Conservation (phyloP, 2,329 filamentous ascomycete species). For the Aspergillus sp. region DNA sequence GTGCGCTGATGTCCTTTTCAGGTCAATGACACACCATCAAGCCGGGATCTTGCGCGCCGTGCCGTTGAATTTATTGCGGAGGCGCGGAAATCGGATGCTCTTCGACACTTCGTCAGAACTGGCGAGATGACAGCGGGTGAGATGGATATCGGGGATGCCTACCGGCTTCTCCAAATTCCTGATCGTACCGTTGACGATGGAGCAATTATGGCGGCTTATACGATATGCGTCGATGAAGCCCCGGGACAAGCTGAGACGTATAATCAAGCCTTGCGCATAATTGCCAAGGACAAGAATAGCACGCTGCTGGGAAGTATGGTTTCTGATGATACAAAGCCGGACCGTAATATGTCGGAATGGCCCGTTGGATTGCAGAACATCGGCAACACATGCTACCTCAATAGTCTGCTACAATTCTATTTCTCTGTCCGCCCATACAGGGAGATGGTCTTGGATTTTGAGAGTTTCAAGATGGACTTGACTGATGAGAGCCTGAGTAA, state of each 20-base stretch:
- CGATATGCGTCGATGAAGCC: constrained; percentile 49
- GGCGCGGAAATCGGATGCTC: constrained; percentile 56
- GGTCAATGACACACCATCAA: constrained; percentile 54
- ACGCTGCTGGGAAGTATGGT: constrained; percentile 37
- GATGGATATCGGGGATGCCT: constrained; percentile 60
- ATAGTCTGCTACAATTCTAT: constrained; percentile 93
- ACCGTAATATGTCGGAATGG: constrained; percentile 53
- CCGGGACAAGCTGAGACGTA: constrained; percentile 50
- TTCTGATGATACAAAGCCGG: constrained; percentile 31
- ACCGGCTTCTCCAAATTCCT: constrained; percentile 54
- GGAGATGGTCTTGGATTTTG: constrained; percentile 75
- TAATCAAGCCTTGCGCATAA: constrained; percentile 50
- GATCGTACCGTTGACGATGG: constrained; percentile 56
- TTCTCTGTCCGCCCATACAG: constrained; percentile 84
- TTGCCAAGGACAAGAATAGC: constrained; percentile 48
- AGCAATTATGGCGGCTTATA: constrained; percentile 52
- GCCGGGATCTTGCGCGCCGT: constrained; percentile 54
- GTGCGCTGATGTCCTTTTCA: constrained; percentile 28
- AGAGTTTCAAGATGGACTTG: constrained; percentile 68
- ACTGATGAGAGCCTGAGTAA: constrained; percentile 63
- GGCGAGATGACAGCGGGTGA: constrained; percentile 52
- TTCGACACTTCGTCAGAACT: constrained; percentile 57
- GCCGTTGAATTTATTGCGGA: constrained; percentile 63
- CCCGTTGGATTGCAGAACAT: constrained; percentile 91
- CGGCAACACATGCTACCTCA: constrained; percentile 96